Base-by-base conservation (phyloP, 2,329 filamentous ascomycete genomes). In the Venturia effusa region DNA sequence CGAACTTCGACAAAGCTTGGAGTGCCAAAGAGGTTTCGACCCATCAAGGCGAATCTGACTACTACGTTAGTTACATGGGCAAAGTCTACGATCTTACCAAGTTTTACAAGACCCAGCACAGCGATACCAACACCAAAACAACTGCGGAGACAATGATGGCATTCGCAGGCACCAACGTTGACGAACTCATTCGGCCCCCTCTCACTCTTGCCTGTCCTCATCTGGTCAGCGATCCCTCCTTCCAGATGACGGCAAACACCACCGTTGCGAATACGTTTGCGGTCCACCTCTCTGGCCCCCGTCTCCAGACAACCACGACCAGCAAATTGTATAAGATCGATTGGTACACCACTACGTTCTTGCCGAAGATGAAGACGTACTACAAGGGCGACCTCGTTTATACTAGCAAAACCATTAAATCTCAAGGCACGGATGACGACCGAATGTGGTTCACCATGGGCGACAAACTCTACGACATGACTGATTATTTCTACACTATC, bases 1-100 rank as follows among this genome's bases (percentile, higher is more conserved):
- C 94, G 17, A 92, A 96, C 72, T 89, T 85, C 67, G 85, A 96
- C 79, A 97, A 97, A 74, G 94, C 85, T 2, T 99, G 92, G 92
- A 86, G 85, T 62, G 73, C 78, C 4, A 81, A 81, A 13, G 84
- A 99, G 73, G 85, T 97, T 7, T 70, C 77, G 17, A 82, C 77
- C 43, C 93, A 97, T 70, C 80, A 84, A 68, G 88, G 85, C n/a
- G 78, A 81, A 7, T 81, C 86, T 64, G 89, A 96, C 71, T 97
- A 87, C 73, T 99, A 83, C 78, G 93, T 97, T 70, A 91, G 89
- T 69, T 86, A 95, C 68, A 88, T 87, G 64, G 94, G 94, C 67
- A 85, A 86, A 51, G 93, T 97, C 39, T 99, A 97, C 76, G 94
- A 99, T 70, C 85, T 99, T 55, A 84, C 87, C 62, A 89, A 92